These are phyloP conservation scores for Botrytis medusae DNA, from an alignment of 2,329 filamentous ascomycete species.

Conservation along the genomic window DNA sequence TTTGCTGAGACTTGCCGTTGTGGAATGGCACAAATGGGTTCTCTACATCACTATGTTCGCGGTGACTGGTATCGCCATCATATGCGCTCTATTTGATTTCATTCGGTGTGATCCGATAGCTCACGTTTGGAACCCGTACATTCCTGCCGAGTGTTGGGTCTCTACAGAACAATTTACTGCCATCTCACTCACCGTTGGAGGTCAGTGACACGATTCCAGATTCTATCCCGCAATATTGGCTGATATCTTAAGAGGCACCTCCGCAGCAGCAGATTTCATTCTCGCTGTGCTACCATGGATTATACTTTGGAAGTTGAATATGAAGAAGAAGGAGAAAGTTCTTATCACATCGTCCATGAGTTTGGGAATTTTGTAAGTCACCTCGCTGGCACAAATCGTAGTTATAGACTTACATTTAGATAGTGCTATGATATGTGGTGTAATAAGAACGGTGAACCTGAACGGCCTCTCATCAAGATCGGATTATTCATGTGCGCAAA, in stretches of 20 bases:
- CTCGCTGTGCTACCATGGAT: conserved; percentile 44
- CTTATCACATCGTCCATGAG: conserved; percentile 43
- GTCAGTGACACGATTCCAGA: neutral
- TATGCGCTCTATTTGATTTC: conserved; percentile 25
- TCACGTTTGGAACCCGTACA: conserved; percentile 24
- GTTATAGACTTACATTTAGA: neutral
- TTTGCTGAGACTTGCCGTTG: conserved; percentile 25
- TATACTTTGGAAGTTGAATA: conserved; percentile 42
- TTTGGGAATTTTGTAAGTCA: conserved; percentile 30
- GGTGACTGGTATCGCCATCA: conserved; percentile 14
- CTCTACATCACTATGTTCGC: conserved; percentile 22
- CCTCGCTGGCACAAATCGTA: neutral
- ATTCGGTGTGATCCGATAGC: conserved; percentile 27
- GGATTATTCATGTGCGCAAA: conserved; percentile 4
- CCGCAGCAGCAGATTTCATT: conserved; percentile 38
- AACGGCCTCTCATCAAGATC: neutral
- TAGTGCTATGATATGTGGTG: neutral
- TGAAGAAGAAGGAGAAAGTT: conserved; percentile 43
- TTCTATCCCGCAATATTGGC: neutral
- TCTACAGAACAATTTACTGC: conserved; percentile 18
- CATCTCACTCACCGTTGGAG: conserved; percentile 5
- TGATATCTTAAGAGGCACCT: neutral
- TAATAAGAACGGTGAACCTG: neutral
- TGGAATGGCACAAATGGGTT: conserved; percentile 24
- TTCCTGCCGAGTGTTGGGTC: conserved; percentile 24